Base-by-base conservation (phyloP, 139 green algal species). In the Auxenochlorella pyrenoidosa region DNA sequence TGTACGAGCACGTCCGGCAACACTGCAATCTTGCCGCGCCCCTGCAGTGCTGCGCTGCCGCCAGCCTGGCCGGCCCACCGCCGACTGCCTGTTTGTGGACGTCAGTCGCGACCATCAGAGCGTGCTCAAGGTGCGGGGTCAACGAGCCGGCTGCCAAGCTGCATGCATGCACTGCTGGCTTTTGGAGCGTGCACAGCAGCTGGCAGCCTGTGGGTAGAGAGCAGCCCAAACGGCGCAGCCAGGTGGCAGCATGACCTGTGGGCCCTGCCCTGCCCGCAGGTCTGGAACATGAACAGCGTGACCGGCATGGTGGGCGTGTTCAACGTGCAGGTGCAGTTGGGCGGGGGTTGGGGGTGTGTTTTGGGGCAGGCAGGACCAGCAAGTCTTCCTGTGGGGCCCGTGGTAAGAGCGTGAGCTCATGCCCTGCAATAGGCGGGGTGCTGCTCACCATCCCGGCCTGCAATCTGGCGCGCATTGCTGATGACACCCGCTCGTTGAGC, bases 11-110 rank as follows among this genome's bases (percentile, higher is more conserved):
- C 28, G 5, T 34, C 5, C 63, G 2, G 63, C 63, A 36, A 1
- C 16, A 24, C 54, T 63, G 54, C 16, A 2, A 28, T 63, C 2
- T 13, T 24, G 54, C 54, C 18, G 16, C 54, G 54, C 15, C 16
- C 73, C 24, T 54, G 41, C 73, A 80, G 90, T 91, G 43, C 89
- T 94, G 85, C 88, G 91, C 24, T 84, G 66, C 21, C 71, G 68
- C 73, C 90, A 94, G 83, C 95, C 96, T 5, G 97, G 95, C 0
- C 89, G 97, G 10, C 97, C 97, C 38, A 99, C 96, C 1, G 89
- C 91, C 8, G 96, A 98, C 89, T 96, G 90, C 88, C 89, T 99
- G 19, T 99, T 99, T 85, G 40, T 15, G 0, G 95, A 99, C 86
- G 90, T 95, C 36, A 85, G 95, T 58, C 86, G 95, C 22, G 97